Conservation (phyloP, 768 basidiomycete species). For the Lyophyllum semitale region DNA sequence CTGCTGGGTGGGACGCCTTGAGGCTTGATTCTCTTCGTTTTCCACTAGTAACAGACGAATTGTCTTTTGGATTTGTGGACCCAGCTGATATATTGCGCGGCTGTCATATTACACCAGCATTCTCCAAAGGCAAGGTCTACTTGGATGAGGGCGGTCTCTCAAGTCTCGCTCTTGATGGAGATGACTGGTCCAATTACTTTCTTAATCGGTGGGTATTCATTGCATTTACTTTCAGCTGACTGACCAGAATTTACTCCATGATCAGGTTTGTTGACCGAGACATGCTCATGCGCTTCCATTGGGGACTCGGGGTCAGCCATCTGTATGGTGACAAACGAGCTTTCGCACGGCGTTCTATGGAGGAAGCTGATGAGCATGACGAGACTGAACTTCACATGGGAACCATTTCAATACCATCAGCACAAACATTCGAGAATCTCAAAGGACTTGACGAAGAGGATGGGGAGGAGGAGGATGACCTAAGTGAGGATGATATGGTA, state of each 20-base stretch:
- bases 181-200: conserved; percentile 9
- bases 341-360: too few relatives aligned
- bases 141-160: not conserved
- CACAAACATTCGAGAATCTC: too few relatives aligned
- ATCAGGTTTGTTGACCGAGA: conserved; percentile 13
- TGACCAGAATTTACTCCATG: not conserved
- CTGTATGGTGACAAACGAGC: too few relatives aligned
- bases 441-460: too few relatives aligned
- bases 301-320: conserved; percentile 7
- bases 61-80: conserved; percentile 38
- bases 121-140: conserved; percentile 2
- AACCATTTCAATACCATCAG: too few relatives aligned
- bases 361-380: too few relatives aligned
- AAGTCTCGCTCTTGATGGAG: not conserved
- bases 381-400: too few relatives aligned
- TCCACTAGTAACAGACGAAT: conserved; percentile 13
- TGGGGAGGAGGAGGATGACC: too few relatives aligned
- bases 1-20: not conserved
- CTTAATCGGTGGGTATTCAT: conserved; percentile 24
- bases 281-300: conserved; percentile 9
- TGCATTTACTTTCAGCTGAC: not conserved
- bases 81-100: conserved; percentile 29
- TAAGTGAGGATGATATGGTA: too few relatives aligned
- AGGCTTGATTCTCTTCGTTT: conserved; percentile 23
- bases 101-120: conserved; percentile 36